Base-by-base conservation (phyloP, 768 basidiomycete genomes). In the Podaxis sp. region DNA sequence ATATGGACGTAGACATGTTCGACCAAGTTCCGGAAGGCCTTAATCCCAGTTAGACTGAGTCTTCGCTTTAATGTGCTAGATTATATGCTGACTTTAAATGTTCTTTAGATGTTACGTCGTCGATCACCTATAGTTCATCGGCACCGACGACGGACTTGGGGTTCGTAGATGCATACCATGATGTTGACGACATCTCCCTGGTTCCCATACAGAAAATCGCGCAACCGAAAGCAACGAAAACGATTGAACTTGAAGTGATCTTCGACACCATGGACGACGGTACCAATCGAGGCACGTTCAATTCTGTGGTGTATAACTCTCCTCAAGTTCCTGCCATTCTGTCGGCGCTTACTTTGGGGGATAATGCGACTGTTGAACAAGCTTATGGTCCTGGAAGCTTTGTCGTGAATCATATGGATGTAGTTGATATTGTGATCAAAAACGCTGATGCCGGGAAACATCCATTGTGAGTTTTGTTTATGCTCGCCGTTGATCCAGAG, bases 1-100 rank as follows among this genome's bases (percentile, higher is more conserved):
- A 95, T 79, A 93, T 98, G 85, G 93, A 96, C 71, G 84, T 84
- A 0, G 79, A 77, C 65, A 96, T 96, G 95, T 99, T 97, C 73
- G 96, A 99, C 73, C 79, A 67, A 13, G 71, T 95, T 13, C 94
- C 96, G 0, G 77, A 80, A 26, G 75, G 79, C 11, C 80, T 99
- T 26, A 84, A 89, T 66, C 83, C 91, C 0, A 97, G 92, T 92
- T 63, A 48, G 88, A 7, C 19, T 15, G n/a, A 22, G 33, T 77
- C 3, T 28, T 33, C 9, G 62, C 33, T 42, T 39, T 17, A 36
- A 7, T 19, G 51, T 55, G 4, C 61, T 13, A 19, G 19, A 54
- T 17, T 19, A 40, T 36, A 3, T 22, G 19, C 36, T 46, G 48
- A 26, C 22, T 33, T 15, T 54, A 30, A 8, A 51, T 51, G 49